Conservation (phyloP, 371 early-diverging fungal species). For the Mucor piriformis region DNA sequence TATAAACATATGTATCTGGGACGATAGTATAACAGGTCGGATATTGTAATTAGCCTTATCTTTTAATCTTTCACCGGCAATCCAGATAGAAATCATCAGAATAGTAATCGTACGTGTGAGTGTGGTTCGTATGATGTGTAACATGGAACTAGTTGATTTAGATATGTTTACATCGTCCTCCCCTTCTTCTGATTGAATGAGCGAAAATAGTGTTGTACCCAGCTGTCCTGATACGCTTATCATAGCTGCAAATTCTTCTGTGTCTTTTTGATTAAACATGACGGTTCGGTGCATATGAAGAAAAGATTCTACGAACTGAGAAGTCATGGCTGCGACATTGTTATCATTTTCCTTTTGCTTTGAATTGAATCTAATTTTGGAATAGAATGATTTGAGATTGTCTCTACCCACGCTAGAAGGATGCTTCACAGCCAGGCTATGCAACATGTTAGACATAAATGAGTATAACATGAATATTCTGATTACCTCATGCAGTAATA, state of each 20-base stretch:
- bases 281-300: conserved; percentile 42
- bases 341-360: neutral
- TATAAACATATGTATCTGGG: conserved; percentile 34
- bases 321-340: conserved; percentile 12
- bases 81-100: conserved; percentile 47
- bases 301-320: conserved; percentile 44
- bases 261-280: conserved; percentile 37
- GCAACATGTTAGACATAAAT: neutral
- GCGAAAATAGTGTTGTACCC: conserved; percentile 5
- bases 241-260: conserved; percentile 10
- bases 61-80: conserved; percentile 38
- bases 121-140: conserved; percentile 43
- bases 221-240: conserved; percentile 11
- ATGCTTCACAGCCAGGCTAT: conserved; percentile 45
- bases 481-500: conserved; percentile 55
- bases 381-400: conserved; percentile 49
- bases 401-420: conserved; percentile 48
- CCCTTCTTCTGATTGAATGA: neutral
- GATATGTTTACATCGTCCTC: neutral
- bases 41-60: conserved; percentile 32
- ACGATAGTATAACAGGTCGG: conserved; percentile 28
- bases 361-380: conserved; percentile 36
- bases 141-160: conserved; percentile 13
- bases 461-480: neutral
- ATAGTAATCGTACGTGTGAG: conserved; percentile 40